A percentile compares a stretch with the other conserved stretches of the same genome.
phyloP scores from a whole-genome alignment of 495 filamentous ascomycete genomes.

The Xylaria scruposa region DNA sequence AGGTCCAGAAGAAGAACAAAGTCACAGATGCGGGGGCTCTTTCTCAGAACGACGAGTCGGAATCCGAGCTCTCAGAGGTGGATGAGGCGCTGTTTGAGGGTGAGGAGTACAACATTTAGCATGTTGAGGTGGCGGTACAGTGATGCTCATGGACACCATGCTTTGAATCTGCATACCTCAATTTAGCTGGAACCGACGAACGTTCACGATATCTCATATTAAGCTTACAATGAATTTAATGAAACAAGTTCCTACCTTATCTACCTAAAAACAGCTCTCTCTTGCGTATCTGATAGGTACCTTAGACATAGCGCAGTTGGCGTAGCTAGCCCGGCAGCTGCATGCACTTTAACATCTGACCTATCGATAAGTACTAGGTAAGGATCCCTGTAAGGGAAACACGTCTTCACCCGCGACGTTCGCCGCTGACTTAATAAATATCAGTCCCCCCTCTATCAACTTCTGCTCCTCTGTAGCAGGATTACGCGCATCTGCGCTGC shows the following conservation, averaged over 20 bases:
- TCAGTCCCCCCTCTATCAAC: background rate
- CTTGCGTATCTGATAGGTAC: background rate
- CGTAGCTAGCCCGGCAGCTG: slow-evolving; percentile 19
- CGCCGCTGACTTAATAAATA: background rate
- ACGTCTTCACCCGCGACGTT: slow-evolving; percentile 14
- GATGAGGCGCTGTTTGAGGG: slow-evolving; percentile 11
- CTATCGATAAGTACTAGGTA: background rate
- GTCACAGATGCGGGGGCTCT: background rate
- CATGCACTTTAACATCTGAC: slow-evolving; percentile 19
- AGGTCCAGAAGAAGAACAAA: slow-evolving; percentile 30
- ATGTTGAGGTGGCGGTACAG: background rate
- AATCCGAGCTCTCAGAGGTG: slow-evolving; percentile 11
- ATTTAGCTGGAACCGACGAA: background rate
- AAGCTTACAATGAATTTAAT: background rate
- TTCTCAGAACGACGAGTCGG: slow-evolving; percentile 5
- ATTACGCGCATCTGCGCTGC: background rate
- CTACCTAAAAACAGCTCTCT: no score
- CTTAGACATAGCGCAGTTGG: no score
- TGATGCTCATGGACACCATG: background rate
- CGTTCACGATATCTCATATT: background rate
- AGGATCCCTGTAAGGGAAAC: slow-evolving; percentile 3
- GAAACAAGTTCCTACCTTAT: background rate
- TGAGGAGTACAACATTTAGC: background rate
- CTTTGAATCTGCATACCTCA: slow-evolving; percentile 6
- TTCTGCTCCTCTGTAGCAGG: background rate